These are phyloP conservation scores for Annona cherimola DNA, from an alignment of 164 flowering plant genomes.

Conservation along the genomic window DNA sequence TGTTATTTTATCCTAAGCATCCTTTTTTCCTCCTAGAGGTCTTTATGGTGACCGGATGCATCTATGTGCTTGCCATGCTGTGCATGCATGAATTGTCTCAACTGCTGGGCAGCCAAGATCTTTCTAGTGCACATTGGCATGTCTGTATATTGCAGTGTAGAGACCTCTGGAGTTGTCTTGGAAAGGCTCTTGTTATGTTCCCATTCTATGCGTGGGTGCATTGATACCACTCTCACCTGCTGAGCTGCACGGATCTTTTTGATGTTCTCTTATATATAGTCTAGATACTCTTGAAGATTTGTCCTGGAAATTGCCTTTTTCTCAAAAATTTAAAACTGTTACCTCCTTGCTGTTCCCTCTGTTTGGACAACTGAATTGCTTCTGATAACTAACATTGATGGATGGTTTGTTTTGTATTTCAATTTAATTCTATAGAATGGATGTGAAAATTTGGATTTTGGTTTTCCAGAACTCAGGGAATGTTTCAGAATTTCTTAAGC, in stretches of 20 bases:
- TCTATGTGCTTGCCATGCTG: not conserved
- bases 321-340: too few relatives aligned
- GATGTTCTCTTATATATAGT: too few relatives aligned
- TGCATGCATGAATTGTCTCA: not conserved
- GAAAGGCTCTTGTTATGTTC: too few relatives aligned
- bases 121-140: not conserved
- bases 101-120: not conserved
- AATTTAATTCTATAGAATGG: constrained; percentile 3
- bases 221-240: too few relatives aligned
- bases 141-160: not conserved
- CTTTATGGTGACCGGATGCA: not conserved
- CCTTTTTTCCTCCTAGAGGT: not conserved
- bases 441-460: constrained; percentile 20
- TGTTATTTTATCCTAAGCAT: not conserved
- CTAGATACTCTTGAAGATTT: too few relatives aligned
- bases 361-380: too few relatives aligned
- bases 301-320: too few relatives aligned
- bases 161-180: too few relatives aligned
- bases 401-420: not conserved
- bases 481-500: constrained; percentile 44
- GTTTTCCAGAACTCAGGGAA: constrained; percentile 36
- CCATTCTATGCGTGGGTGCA: too few relatives aligned
- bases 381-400: too few relatives aligned
- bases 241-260: too few relatives aligned
- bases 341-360: too few relatives aligned